Percentiles rank a stretch among this genome's conserved stretches.
These are phyloP conservation scores for Penicillium coprophilum DNA, from an alignment of 495 filamentous ascomycete genomes.

Conservation along the genomic window DNA sequence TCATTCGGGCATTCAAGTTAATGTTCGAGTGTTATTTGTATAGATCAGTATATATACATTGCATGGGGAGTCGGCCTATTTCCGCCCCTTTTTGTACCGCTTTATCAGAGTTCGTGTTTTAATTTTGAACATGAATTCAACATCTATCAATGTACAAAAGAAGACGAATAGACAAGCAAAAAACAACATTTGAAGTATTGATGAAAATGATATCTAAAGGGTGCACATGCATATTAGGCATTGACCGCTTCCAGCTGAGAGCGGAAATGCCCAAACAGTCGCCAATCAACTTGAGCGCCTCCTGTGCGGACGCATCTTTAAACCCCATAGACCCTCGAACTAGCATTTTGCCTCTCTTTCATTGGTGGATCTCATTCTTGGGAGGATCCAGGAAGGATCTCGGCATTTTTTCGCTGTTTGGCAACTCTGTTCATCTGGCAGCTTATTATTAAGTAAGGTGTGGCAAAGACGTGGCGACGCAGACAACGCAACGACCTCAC, in stretches of 20 bases:
- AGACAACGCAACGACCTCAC: slow-evolving; percentile 2
- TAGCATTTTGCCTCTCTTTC: background rate
- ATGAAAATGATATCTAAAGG: background rate
- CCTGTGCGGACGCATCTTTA: background rate
- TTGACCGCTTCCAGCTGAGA: background rate
- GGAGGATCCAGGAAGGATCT: background rate
- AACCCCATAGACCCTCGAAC: slow-evolving; percentile 2
- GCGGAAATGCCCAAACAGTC: background rate
- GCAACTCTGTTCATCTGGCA: background rate
- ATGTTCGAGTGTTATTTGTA: background rate
- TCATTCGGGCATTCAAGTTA: background rate
- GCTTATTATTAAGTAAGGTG: background rate
- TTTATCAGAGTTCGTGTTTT: background rate
- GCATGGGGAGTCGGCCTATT: background rate
- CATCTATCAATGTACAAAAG: too few relatives aligned
- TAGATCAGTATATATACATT: background rate
- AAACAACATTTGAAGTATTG: background rate
- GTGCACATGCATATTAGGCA: background rate
- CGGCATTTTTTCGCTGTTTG: background rate
- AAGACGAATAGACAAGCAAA: too few relatives aligned
- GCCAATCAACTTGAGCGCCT: slow-evolving; percentile 1
- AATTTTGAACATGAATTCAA: background rate
- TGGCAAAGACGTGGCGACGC: slow-evolving; percentile 15
- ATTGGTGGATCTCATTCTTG: slow-evolving; percentile 1
- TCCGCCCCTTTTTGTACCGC: background rate